Percentiles rank a stretch among this genome's conserved stretches.
phyloP scores from a whole-genome alignment of 345 rosid genomes.

The Euphorbia lathyris region DNA sequence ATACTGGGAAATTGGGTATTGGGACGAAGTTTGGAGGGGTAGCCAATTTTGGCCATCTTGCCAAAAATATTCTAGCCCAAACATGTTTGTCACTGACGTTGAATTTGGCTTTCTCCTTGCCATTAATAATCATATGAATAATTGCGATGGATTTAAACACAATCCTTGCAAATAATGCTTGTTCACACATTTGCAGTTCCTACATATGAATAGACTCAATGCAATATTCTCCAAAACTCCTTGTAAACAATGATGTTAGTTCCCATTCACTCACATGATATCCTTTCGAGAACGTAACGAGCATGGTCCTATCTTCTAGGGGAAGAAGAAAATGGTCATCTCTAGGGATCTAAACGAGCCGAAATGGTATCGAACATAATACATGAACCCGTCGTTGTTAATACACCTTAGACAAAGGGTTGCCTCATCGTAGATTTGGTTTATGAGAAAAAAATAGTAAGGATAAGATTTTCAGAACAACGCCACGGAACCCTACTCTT shows the following conservation, averaged over 20 bases:
- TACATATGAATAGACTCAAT: slow-evolving; percentile 54
- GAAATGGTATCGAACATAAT: too few relatives aligned
- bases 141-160: slow-evolving; percentile 27
- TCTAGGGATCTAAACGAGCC: too few relatives aligned
- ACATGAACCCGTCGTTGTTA: slow-evolving; percentile 10
- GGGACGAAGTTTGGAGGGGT: neutral
- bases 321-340: slow-evolving; percentile 14
- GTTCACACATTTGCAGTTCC: slow-evolving; percentile 33
- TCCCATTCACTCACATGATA: slow-evolving; percentile 53
- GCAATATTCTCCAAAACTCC: slow-evolving; percentile 37
- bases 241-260: slow-evolving; percentile 41
- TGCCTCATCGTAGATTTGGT: slow-evolving; percentile 49
- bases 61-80: slow-evolving; percentile 56
- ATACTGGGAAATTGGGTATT: too few relatives aligned
- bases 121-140: slow-evolving; percentile 33
- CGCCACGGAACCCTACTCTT: slow-evolving; percentile 20
- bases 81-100: slow-evolving; percentile 65
- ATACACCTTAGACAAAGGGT: slow-evolving; percentile 34
- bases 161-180: slow-evolving; percentile 49
- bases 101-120: slow-evolving; percentile 40
- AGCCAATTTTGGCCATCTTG: slow-evolving; percentile 19
- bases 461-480: slow-evolving; percentile 33
- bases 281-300: slow-evolving; percentile 61
- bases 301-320: slow-evolving; percentile 48
- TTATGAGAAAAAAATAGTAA: slow-evolving; percentile 30